Conservation (phyloP, 495 filamentous ascomycete genomes). For the Parmelia sp. region DNA sequence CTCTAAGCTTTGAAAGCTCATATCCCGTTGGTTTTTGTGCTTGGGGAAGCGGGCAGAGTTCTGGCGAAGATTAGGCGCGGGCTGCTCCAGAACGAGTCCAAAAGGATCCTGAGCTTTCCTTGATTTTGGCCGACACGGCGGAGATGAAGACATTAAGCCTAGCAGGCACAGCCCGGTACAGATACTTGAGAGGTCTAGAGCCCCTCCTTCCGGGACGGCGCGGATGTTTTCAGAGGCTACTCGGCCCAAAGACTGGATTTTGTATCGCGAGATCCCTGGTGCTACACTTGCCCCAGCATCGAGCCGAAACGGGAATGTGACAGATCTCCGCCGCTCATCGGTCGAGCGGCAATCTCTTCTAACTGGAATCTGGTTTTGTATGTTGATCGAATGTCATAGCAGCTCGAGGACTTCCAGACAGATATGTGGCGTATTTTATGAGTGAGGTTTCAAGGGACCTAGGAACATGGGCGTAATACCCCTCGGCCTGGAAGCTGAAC, state of each 20-base stretch:
- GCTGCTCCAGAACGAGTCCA: background rate
- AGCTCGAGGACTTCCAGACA: background rate
- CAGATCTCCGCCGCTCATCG: background rate
- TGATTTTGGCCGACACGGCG: background rate
- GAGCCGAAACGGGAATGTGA: background rate
- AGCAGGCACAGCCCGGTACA: background rate
- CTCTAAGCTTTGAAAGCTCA: background rate
- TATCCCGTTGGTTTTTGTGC: background rate
- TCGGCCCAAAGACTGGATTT: background rate
- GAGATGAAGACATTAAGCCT: background rate
- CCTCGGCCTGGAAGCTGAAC: background rate
- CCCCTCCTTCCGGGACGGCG: background rate
- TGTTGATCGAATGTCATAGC: too few relatives aligned
- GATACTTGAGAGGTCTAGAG: background rate
- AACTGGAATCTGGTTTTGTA: background rate
- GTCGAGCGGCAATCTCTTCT: background rate
- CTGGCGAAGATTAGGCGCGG: background rate
- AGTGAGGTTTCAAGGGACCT: background rate
- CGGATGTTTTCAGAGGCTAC: background rate
- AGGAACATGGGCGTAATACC: background rate
- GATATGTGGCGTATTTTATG: background rate
- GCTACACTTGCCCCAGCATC: background rate
- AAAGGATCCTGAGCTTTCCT: background rate
- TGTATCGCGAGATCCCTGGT: background rate
- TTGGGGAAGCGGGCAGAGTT: background rate